Evolutionary conservation across 2,329 filamentous ascomycete genomes (phyloP).

Genomic region (Aspergillus terreus): DNA sequence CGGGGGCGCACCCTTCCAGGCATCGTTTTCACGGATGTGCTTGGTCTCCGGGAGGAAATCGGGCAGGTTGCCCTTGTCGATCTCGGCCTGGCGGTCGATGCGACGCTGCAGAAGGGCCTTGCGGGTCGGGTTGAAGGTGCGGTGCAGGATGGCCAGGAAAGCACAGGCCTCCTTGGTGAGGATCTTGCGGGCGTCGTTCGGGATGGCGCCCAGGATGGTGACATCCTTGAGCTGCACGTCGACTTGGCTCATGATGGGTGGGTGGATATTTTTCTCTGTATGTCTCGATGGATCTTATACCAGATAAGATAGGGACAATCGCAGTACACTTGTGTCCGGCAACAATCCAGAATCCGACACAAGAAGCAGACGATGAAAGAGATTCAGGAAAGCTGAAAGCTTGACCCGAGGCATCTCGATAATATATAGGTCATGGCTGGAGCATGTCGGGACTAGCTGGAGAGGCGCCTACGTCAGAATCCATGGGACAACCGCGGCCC

Average conservation of each 20-base stretch:
- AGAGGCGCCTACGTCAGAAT: conserved; percentile 17
- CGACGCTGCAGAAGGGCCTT: conserved; percentile 86
- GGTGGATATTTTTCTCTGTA: not conserved
- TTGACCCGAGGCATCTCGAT: not conserved
- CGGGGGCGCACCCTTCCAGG: conserved; percentile 89
- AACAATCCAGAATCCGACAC: not conserved
- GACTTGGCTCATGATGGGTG: conserved; percentile 59
- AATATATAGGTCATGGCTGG: conserved; percentile 2
- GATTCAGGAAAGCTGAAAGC: not conserved
- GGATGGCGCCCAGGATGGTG: conserved; percentile 74
- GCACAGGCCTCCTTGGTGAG: conserved; percentile 84
- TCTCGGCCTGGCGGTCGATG: conserved; percentile 80
- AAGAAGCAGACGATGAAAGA: not conserved
- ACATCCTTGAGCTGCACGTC: conserved; percentile 84
- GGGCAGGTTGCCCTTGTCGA: conserved; percentile 82
- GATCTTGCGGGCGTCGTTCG: conserved; percentile 80
- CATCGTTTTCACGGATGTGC: conserved; percentile 88
- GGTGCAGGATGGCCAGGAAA: conserved; percentile 91
- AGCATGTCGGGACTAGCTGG: conserved; percentile 3
- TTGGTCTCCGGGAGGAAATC: conserved; percentile 96
- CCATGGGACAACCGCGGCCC: conserved; percentile 20
- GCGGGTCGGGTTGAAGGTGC: conserved; percentile 86
- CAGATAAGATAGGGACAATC: not conserved
- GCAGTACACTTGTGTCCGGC: not conserved
- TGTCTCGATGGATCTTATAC: not conserved